Percentiles rank a stretch among this genome's conserved stretches.
Evolutionary conservation across 805 yeast species (phyloP).

Genomic region (Candida hispaniensis): DNA sequence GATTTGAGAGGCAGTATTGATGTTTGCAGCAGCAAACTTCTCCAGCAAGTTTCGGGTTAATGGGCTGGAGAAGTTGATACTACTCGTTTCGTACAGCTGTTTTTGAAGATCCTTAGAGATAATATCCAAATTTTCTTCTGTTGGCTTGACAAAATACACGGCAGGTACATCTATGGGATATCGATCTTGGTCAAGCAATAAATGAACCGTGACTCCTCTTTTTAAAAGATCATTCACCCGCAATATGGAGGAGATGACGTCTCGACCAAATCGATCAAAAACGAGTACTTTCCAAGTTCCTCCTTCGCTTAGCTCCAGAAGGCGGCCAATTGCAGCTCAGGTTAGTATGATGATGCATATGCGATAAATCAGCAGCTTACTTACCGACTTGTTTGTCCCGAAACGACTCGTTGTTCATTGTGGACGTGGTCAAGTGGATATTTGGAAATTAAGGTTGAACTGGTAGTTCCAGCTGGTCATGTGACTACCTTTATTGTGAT

Average conservation of each 20-base stretch:
- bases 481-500: too few species aligned
- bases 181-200: constrained; percentile 58
- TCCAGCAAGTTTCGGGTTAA: constrained; percentile 71
- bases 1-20: constrained; percentile 54
- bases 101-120: constrained; percentile 63
- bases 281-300: constrained; percentile 86
- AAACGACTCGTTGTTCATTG: constrained; percentile 22
- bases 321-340: constrained; percentile 51
- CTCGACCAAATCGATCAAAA: constrained; percentile 70
- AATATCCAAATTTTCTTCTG: constrained; percentile 55
- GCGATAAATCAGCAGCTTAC: constrained; percentile 10
- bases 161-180: constrained; percentile 91
- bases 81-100: constrained; percentile 68
- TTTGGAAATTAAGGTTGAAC: too few species aligned
- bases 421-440: too few species aligned
- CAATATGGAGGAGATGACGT: constrained; percentile 80
- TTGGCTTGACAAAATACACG: constrained; percentile 83
- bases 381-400: constrained; percentile 28
- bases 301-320: constrained; percentile 53
- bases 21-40: constrained; percentile 74
- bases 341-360: constrained; percentile 2
- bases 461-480: too few species aligned
- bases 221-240: constrained; percentile 83
- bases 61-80: constrained; percentile 78
- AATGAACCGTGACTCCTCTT: constrained; percentile 87